These are phyloP conservation scores for Canariomyces notabilis DNA, from an alignment of 2,329 filamentous ascomycete genomes.

Conservation along the genomic window DNA sequence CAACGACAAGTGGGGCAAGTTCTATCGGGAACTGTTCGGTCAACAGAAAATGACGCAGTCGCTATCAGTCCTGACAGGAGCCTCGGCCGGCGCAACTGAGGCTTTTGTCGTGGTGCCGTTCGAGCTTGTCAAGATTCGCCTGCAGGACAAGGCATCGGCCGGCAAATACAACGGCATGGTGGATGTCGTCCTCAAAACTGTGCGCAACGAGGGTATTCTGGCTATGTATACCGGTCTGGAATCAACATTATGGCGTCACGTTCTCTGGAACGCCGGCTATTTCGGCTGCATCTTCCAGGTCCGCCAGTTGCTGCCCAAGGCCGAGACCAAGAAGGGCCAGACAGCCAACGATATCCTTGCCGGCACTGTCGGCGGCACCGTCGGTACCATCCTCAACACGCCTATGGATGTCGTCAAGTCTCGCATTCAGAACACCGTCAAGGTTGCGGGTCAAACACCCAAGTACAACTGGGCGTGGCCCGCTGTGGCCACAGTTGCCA, in stretches of 20 bases:
- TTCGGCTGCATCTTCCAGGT: constrained; percentile 99
- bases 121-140: constrained; percentile 95
- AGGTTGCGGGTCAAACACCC: constrained; percentile 70
- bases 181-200: constrained; percentile 75
- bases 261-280: constrained; percentile 86
- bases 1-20: constrained; percentile 96
- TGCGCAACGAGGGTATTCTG: constrained; percentile 75
- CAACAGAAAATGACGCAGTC: constrained; percentile 83
- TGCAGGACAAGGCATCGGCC: constrained; percentile 92
- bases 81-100: constrained; percentile 91
- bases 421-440: constrained; percentile 89
- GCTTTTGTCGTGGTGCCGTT: constrained; percentile 97
- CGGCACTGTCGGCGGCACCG: constrained; percentile 79
- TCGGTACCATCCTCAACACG: constrained; percentile 88
- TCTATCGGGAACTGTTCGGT: constrained; percentile 86
- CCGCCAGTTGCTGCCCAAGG: constrained; percentile 72
- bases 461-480: constrained; percentile 99
- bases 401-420: constrained; percentile 93
- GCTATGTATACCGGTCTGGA: constrained; percentile 96
- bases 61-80: constrained; percentile 87
- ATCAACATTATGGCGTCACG: constrained; percentile 91
- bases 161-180: constrained; percentile 80
- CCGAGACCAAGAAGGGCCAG: constrained; percentile 74
- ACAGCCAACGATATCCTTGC: constrained; percentile 84
- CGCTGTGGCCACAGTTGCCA: constrained; percentile 76